Evolutionary conservation across 83 land plant species (phyloP).

Genomic region (Larix sibirica): DNA sequence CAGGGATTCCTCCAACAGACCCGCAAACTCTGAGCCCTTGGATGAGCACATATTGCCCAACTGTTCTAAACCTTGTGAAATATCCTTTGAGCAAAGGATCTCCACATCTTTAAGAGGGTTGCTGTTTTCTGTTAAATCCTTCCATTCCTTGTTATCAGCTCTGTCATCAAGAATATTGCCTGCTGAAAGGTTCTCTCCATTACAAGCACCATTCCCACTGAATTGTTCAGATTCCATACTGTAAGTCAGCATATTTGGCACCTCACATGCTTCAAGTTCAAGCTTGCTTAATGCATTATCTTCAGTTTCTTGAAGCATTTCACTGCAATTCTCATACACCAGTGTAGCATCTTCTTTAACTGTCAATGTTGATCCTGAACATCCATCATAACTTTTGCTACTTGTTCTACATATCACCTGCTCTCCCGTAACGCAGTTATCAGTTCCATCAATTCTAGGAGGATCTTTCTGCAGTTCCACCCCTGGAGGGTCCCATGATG

Average conservation of each 20-base stretch:
- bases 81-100: not conserved
- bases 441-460: constrained; percentile 16
- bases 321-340: not conserved
- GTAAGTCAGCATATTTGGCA: not conserved
- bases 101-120: not conserved
- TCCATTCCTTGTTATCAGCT: not conserved
- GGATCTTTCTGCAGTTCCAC: constrained; percentile 27
- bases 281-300: not conserved
- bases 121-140: not conserved
- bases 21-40: not conserved
- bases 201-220: not conserved
- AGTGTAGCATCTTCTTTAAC: not conserved
- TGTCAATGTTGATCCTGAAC: not conserved
- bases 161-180: not conserved
- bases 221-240: not conserved
- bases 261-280: not conserved
- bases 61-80: not conserved
- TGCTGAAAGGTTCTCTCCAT: not conserved
- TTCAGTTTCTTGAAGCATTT: not conserved
- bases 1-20: not conserved
- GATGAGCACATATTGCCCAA: not conserved
- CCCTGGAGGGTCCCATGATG: constrained; percentile 63
- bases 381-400: constrained; percentile 14
- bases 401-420: constrained; percentile 17
- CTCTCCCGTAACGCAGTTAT: constrained; percentile 9